Evolutionary conservation across 768 basidiomycete species (phyloP).

Genomic region (Suillus cothurnatus): DNA sequence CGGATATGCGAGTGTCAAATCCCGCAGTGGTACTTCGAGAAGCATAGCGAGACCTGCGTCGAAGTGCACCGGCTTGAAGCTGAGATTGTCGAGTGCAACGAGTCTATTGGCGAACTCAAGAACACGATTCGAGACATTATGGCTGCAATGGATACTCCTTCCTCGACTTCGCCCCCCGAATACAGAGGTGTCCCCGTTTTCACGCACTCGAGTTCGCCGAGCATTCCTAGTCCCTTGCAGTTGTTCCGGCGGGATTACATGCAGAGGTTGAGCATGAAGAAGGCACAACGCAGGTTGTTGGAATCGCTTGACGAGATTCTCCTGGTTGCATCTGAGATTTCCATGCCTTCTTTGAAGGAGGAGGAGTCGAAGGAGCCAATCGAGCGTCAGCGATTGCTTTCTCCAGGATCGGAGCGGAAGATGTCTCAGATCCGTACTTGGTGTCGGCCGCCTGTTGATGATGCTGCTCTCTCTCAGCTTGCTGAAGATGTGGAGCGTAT

Average conservation of each 20-base stretch:
- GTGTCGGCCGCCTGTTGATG: constrained; percentile 84
- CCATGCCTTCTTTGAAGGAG: constrained; percentile 87
- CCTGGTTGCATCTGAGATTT: constrained; percentile 75
- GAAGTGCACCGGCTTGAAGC: constrained; percentile 96
- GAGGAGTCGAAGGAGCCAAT: constrained; percentile 92
- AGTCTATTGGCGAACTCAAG: constrained; percentile 84
- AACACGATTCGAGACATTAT: constrained; percentile 83
- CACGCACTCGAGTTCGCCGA: constrained; percentile 69
- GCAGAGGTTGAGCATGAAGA: constrained; percentile 80
- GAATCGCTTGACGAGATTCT: constrained; percentile 89
- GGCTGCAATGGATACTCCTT: constrained; percentile 71
- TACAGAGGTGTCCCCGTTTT: constrained; percentile 90
- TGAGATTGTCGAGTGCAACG: constrained; percentile 92
- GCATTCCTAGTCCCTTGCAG: constrained; percentile 74
- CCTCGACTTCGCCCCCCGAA: constrained; percentile 67
- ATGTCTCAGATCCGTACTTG: constrained; percentile 83
- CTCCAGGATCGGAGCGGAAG: constrained; percentile 86
- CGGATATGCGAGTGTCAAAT: constrained; percentile 97
- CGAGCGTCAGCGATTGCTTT: constrained; percentile 87
- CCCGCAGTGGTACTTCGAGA: constrained; percentile 99
- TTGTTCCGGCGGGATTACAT: constrained; percentile 77
- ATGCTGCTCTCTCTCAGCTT: constrained; percentile 80
- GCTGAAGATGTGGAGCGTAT: constrained; percentile 87
- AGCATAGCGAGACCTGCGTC: constrained; percentile 98
- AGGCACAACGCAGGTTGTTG: constrained; percentile 76